phyloP scores from a whole-genome alignment of 257 asterid genomes.

The Henckelia pumila region DNA sequence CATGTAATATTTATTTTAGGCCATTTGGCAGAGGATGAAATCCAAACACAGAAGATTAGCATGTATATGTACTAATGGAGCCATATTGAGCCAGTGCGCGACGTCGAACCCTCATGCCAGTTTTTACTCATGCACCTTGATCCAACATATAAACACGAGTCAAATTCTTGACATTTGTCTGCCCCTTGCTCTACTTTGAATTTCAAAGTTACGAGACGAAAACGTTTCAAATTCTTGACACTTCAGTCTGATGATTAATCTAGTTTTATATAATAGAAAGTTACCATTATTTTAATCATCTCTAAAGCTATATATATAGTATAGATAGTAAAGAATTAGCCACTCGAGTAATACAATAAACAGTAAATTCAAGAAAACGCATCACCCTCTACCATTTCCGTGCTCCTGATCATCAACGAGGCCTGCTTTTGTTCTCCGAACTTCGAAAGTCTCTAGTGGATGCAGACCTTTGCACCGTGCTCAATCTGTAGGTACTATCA shows the following conservation, averaged over 20 bases:
- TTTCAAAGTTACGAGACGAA: background rate
- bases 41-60: too few relatives aligned
- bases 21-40: too few relatives aligned
- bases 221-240: background rate
- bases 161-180: too few relatives aligned
- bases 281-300: background rate
- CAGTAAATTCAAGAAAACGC: background rate
- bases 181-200: too few relatives aligned
- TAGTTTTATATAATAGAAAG: background rate
- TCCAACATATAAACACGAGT: too few relatives aligned
- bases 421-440: slow-evolving; percentile 31
- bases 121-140: too few relatives aligned
- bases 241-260: background rate
- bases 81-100: too few relatives aligned
- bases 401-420: slow-evolving; percentile 33
- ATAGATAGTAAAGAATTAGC: slow-evolving; percentile 8
- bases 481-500: slow-evolving; percentile 31
- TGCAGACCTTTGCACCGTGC: slow-evolving; percentile 47
- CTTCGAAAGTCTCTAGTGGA: slow-evolving; percentile 51
- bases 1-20: too few relatives aligned
- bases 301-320: background rate
- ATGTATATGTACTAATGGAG: too few relatives aligned
- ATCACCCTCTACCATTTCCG: background rate
- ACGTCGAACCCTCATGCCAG: too few relatives aligned
- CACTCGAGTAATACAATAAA: background rate